Evolutionary conservation across 768 basidiomycete species (phyloP), one percentile per base, ranked within the genome.

Genomic region (Termitomyces eurrhizus): DNA sequence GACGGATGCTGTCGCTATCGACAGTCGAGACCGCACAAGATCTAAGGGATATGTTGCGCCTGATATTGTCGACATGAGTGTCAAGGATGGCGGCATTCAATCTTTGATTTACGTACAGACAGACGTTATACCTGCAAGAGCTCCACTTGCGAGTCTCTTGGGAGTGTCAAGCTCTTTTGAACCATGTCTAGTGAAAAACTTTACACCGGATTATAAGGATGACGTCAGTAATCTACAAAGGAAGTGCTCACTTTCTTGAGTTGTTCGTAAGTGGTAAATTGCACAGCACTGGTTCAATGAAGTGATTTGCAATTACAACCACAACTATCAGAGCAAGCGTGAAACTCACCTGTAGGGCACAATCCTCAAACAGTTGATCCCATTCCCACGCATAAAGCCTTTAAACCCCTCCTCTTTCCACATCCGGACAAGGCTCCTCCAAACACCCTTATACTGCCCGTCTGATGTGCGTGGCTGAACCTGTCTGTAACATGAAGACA

Each of bases 311-410:
- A 42, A 21, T 24, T 24, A 61, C 58, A 16, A 32, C 57, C 66
- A 29, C 52, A 29, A 14, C 16, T 41, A 29, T 26, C 21, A 24
- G 41, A 8, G 39, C 11, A 4, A 50, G 62, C 51, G 21, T 58
- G 49, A 37, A 50, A 68, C 78, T 63, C 65, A 80, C 82, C 80
- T 82, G 69, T 98, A 98, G 13, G 96, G 96, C 65, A 97, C 87
- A 66, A 98, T 98, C 59, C 96, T 82, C 67, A 95, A 67, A 74
- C 92, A 93, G 75, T 95, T 95, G 70, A 95, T 69, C 24, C 81
- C 82, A 68, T 98, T 98, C 4, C 96, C 96, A 65, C 92, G 80
- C 95, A 98, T 95, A 73, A 86, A 94, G 13, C 95, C 96, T 71
- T 75, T 83, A 73, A 95, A 88, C 8, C 96, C 96, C 73, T 98